These are phyloP conservation scores for Fusarium sacchari DNA, from an alignment of 2,329 filamentous ascomycete species.

Conservation along the genomic window DNA sequence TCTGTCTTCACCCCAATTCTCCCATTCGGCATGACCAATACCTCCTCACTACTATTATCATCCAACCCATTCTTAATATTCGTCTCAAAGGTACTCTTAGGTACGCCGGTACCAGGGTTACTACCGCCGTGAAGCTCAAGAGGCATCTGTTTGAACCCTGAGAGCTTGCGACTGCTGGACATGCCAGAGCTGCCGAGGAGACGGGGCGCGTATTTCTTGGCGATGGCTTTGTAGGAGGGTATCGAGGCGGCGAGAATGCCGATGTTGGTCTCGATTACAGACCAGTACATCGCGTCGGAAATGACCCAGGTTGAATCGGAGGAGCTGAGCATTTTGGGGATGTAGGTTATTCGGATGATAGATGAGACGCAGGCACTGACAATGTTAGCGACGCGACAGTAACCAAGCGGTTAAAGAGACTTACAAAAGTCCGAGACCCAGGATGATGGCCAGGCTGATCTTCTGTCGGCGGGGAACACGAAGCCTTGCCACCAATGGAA, in stretches of 20 bases:
- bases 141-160: slow-evolving; percentile 32
- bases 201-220: slow-evolving; percentile 29
- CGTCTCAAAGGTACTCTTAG: slow-evolving; percentile 11
- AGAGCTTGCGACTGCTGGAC: slow-evolving; percentile 24
- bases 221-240: slow-evolving; percentile 27
- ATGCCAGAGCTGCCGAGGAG: slow-evolving; percentile 22
- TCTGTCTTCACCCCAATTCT: slow-evolving; percentile 31
- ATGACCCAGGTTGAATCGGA: slow-evolving; percentile 26
- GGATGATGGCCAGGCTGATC: slow-evolving; percentile 20
- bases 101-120: not conserved
- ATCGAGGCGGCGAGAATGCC: slow-evolving; percentile 32
- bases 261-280: slow-evolving; percentile 31
- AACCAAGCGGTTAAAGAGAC: not conserved
- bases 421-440: slow-evolving; percentile 26
- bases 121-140: slow-evolving; percentile 13
- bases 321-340: slow-evolving; percentile 30
- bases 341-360: slow-evolving; percentile 31
- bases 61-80: slow-evolving; percentile 8
- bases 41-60: slow-evolving; percentile 27
- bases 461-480: slow-evolving; percentile 25
- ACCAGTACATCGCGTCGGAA: slow-evolving; percentile 32
- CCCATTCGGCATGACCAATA: slow-evolving; percentile 1
- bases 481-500: slow-evolving; percentile 12
- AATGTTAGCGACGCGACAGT: not conserved
- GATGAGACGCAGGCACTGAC: slow-evolving; percentile 19